Conservation (phyloP, 306 rosid genomes). For the Astragalus glycyphyllos region DNA sequence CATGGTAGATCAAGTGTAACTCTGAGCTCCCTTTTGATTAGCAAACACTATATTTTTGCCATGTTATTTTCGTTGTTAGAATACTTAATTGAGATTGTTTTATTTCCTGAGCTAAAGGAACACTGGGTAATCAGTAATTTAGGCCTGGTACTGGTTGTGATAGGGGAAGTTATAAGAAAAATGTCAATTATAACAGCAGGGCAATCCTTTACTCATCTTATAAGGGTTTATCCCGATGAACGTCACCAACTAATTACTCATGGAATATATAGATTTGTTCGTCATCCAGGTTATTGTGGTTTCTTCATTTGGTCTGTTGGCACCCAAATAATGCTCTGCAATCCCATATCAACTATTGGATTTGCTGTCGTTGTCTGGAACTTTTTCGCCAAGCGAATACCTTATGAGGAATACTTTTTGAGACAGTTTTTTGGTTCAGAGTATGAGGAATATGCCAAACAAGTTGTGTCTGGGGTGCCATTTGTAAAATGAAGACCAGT, state of each 20-base stretch:
- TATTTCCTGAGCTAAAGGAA: constrained; percentile 77
- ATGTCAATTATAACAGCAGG: constrained; percentile 80
- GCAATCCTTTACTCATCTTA: constrained; percentile 78
- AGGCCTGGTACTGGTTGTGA: constrained; percentile 68
- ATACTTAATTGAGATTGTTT: constrained; percentile 59
- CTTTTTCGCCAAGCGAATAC: constrained; percentile 56
- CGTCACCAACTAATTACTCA: constrained; percentile 68
- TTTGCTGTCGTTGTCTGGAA: constrained; percentile 78
- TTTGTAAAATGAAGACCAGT: constrained; percentile 54
- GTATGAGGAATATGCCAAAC: constrained; percentile 65
- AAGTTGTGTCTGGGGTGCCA: constrained; percentile 83
- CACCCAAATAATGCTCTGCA: constrained; percentile 94
- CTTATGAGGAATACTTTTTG: constrained; percentile 83
- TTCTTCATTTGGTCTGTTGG: constrained; percentile 89
- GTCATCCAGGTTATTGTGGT: constrained; percentile 91
- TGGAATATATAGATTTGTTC: constrained; percentile 71
- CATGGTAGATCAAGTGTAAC: constrained; percentile 75
- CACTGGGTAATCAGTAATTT: constrained; percentile 66
- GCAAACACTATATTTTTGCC: constrained; percentile 68
- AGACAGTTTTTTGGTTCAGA: constrained; percentile 73
- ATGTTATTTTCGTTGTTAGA: constrained; percentile 76
- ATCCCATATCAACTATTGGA: constrained; percentile 73
- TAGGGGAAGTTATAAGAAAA: constrained; percentile 80
- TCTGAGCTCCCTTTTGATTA: constrained; percentile 75
- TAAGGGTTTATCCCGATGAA: constrained; percentile 59